Conservation (phyloP, 2,329 filamentous ascomycete species). For the Nothophoma quercina region DNA sequence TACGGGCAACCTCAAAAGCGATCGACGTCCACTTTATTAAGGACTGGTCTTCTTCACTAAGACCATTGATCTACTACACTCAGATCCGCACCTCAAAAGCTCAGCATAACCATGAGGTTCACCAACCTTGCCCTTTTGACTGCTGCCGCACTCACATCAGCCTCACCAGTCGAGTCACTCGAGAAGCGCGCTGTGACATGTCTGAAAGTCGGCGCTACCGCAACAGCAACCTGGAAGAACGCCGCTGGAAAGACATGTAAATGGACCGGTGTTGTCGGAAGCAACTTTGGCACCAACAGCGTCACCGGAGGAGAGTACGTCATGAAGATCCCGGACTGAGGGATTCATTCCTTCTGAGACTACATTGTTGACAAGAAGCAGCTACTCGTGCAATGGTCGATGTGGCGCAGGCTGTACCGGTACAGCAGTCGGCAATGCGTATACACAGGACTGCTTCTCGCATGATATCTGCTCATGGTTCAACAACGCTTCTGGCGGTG, state of each 20-base stretch:
- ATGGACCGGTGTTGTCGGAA: conserved; percentile 56
- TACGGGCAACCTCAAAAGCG: background rate
- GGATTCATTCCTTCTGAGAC: too few species aligned
- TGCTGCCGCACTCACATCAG: background rate
- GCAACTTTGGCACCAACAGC: conserved; percentile 57
- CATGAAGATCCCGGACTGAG: background rate
- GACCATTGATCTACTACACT: background rate
- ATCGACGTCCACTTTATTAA: too few species aligned
- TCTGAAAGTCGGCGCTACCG: conserved; percentile 50
- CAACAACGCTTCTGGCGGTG: conserved; percentile 57
- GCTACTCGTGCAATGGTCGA: conserved; percentile 60
- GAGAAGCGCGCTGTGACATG: conserved; percentile 47
- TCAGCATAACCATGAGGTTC: conserved; percentile 7
- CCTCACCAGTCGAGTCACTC: conserved; percentile 3
- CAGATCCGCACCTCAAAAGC: background rate
- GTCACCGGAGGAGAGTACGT: conserved; percentile 56
- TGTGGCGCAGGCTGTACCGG: conserved; percentile 59
- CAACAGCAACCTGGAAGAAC: conserved; percentile 59
- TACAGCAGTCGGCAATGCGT: conserved; percentile 55
- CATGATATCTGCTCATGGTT: conserved; percentile 63
- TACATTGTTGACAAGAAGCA: conserved; percentile 41
- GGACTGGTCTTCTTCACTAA: background rate
- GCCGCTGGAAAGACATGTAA: conserved; percentile 53
- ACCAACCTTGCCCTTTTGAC: conserved; percentile 6
- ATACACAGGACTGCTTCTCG: conserved; percentile 61